These are phyloP conservation scores for Colletotrichum spinosum DNA, from an alignment of 2,329 filamentous ascomycete species.

Conservation along the genomic window DNA sequence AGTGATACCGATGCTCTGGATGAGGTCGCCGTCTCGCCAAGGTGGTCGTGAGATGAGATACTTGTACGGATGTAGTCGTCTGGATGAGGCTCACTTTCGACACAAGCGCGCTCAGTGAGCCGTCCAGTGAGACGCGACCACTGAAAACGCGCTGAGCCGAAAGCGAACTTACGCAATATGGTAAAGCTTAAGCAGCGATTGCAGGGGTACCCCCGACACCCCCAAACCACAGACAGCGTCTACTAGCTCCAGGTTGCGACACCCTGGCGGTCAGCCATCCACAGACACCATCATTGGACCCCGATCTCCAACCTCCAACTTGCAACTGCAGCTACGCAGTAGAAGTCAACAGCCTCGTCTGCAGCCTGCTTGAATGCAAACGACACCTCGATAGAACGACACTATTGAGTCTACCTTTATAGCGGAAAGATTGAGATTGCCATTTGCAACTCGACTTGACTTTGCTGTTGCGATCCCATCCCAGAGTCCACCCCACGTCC, in stretches of 20 bases:
- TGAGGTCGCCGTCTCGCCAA: background rate
- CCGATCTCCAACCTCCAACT: conserved; percentile 11
- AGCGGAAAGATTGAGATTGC: background rate
- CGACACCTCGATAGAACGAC: background rate
- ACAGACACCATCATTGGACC: conserved; percentile 16
- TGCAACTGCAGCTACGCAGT: too few relatives aligned
- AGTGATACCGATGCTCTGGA: too few relatives aligned
- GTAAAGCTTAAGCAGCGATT: conserved; percentile 29
- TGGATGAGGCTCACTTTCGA: conserved; percentile 26
- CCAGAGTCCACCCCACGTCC: background rate
- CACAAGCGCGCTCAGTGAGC: conserved; percentile 33
- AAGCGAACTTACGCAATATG: conserved; percentile 3
- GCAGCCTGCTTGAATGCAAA: conserved; percentile 14
- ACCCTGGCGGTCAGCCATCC: background rate
- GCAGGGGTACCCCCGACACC: conserved; percentile 25
- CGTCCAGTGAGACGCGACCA: conserved; percentile 39
- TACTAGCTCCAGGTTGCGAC: background rate
- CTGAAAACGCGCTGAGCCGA: conserved; percentile 33
- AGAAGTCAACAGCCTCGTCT: conserved; percentile 18
- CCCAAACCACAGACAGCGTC: conserved; percentile 1
- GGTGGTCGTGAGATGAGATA: conserved; percentile 12
- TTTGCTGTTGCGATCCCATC: background rate
- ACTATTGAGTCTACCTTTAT: background rate
- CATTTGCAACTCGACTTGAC: background rate
- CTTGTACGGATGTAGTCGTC: conserved; percentile 23